Evolutionary conservation across 2,329 filamentous ascomycete species (phyloP).

Genomic region (Graphilbum sp.): DNA sequence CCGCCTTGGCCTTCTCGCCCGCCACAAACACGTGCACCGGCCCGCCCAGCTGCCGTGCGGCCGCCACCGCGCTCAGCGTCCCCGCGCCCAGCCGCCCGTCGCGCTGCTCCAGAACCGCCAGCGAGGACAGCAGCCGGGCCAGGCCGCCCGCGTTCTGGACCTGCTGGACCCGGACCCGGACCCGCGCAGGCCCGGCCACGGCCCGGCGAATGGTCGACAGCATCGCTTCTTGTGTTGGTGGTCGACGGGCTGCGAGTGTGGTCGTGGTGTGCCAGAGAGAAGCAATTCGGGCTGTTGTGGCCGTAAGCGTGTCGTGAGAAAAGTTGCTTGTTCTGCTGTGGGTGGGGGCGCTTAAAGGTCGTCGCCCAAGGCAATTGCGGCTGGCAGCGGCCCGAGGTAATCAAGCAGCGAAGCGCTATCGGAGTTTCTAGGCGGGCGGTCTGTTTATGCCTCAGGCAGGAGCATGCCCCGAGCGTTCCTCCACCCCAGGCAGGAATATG

Average conservation of each 20-base stretch:
- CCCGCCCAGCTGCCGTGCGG: conserved; percentile 74
- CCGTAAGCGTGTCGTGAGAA: not conserved
- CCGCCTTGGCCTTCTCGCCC: conserved; percentile 57
- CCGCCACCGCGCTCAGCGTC: conserved; percentile 72
- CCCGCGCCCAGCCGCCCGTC: conserved; percentile 73
- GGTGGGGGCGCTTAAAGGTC: no score
- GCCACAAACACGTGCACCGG: conserved; percentile 77
- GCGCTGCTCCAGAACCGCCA: conserved; percentile 84
- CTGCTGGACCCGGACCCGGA: no score
- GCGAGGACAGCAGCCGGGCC: conserved; percentile 62
- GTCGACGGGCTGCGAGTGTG: not conserved
- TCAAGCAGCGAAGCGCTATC: not conserved
- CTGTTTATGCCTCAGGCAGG: conserved; percentile 2
- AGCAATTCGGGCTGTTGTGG: not conserved
- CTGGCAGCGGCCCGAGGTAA: conserved; percentile 22
- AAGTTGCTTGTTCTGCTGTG: not conserved
- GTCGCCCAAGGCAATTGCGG: no score
- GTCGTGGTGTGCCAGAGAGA: not conserved
- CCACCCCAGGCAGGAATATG: no score
- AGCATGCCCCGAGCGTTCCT: not conserved
- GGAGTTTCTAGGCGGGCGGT: no score
- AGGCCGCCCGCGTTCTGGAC: conserved; percentile 37
- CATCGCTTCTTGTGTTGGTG: conserved; percentile 1
- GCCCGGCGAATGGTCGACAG: conserved; percentile 8
- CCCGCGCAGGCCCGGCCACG: conserved; percentile 2